A percentile compares a stretch with the other conserved stretches of the same genome.
These are phyloP conservation scores for Colletotrichum endophyticum DNA, from an alignment of 2,329 filamentous ascomycete species.

Conservation along the genomic window DNA sequence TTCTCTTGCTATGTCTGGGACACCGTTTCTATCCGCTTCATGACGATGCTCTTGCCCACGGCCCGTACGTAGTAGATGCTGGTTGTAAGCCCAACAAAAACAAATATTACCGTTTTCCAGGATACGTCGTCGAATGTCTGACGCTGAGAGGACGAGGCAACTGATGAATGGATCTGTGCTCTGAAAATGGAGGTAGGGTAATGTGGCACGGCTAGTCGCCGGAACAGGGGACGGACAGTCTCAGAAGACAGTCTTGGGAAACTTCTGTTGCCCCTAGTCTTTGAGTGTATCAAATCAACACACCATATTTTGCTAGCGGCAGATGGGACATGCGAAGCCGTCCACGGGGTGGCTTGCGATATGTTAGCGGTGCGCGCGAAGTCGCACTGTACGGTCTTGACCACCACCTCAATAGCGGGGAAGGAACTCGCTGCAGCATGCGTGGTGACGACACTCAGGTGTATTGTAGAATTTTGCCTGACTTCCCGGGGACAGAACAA, in stretches of 20 bases:
- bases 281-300: neutral
- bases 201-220: neutral
- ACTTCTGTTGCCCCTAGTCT: neutral
- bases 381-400: neutral
- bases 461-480: neutral
- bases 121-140: neutral
- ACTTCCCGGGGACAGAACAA: neutral
- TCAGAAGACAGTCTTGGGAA: neutral
- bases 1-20: neutral
- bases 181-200: neutral
- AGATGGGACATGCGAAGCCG: neutral
- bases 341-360: neutral
- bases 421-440: neutral
- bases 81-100: neutral
- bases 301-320: neutral
- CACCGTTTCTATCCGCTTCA: neutral
- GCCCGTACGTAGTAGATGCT: neutral
- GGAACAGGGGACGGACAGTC: neutral
- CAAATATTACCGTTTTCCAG: neutral
- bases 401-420: neutral
- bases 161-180: neutral
- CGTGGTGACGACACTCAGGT: conserved; percentile 1
- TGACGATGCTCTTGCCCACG: neutral
- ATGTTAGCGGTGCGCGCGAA: neutral
- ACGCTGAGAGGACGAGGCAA: neutral